Conservation (phyloP, 2,329 filamentous ascomycete species). For the Chaetothyriales sp. region DNA sequence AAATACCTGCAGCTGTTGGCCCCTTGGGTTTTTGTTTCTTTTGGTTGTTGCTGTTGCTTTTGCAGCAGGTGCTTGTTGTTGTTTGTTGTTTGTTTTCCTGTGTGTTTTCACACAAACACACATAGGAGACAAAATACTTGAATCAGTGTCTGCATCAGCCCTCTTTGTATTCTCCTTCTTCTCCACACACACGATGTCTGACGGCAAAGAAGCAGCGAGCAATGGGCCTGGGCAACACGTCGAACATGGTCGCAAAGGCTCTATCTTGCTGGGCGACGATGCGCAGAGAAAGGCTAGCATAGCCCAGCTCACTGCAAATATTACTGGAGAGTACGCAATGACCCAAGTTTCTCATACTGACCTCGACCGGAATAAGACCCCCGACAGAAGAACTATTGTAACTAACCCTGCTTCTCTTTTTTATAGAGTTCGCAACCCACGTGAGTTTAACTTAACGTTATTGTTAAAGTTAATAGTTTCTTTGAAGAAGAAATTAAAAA, state of each 20-base stretch:
- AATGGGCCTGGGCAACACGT: background rate
- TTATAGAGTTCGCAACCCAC: background rate
- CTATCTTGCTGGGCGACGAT: conserved; percentile 11
- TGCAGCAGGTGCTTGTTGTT: too few species aligned
- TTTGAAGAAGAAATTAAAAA: too few species aligned
- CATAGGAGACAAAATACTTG: too few species aligned
- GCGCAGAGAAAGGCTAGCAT: conserved; percentile 17
- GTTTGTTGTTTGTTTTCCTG: too few species aligned
- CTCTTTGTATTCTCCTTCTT: background rate
- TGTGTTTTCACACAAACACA: too few species aligned
- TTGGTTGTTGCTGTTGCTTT: too few species aligned
- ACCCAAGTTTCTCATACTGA: too few species aligned
- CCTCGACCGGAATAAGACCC: too few species aligned
- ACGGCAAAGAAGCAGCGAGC: background rate
- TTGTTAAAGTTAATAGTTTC: too few species aligned
- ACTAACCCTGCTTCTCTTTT: background rate
- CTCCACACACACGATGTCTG: background rate
- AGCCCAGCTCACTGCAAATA: conserved; percentile 20
- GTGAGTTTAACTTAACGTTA: background rate
- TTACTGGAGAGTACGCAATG: conserved; percentile 21
- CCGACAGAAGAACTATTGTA: background rate
- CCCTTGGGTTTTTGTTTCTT: too few species aligned
- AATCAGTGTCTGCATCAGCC: too few species aligned
- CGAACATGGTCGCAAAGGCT: conserved; percentile 1
- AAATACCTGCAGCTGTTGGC: too few species aligned